Evolutionary conservation across 495 filamentous ascomycete species (phyloP), one percentile per base, ranked within the genome.

Genomic region (Aspergillus homomorphus): DNA sequence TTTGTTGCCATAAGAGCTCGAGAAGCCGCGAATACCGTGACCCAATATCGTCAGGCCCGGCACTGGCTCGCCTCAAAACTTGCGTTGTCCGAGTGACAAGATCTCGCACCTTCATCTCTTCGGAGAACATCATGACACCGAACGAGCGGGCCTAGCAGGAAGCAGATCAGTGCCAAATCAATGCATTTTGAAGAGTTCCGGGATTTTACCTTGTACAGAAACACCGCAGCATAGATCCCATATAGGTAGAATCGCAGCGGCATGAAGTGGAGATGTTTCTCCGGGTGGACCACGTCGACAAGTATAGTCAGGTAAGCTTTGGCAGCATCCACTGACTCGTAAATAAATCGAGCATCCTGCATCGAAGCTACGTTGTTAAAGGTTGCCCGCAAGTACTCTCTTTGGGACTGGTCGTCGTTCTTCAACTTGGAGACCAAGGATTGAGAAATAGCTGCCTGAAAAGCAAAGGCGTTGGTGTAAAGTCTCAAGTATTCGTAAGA

Each of bases 381-480:
- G 2, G 76, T 73, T 18, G 74, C 66, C 51, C 72, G 66, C 12
- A 80, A 65, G 46, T 78, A 71, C 51, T 80, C 76, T 28, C 70
- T 64, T 21, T 77, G 75, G 5, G 73, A 73, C 15, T 66, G 70
- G 6, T 64, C 59, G 18, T 71, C 69, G 5, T 60, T 69, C 48
- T 77, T 75, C 0, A 70, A 65, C 54, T 75, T 79, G 4, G 70
- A 67, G 14, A 74, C 74, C 26, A 85, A 58, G 0, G 83, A 82
- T 20, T 84, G 81, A 10, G 83, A 84, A 18, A 87, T 82, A 5
- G 84, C 83, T 19, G 84, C 84, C 62, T 87, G 84, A 57, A 86
- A 87, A 2, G 84, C 84, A 56, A 87, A 87, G 0, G 84, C 84
- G 48, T 85, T 87, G 33, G 82, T 85, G 61, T 87, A 87, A 14